Conservation (phyloP, 768 basidiomycete species). For the Xanthoconium purpureum region DNA sequence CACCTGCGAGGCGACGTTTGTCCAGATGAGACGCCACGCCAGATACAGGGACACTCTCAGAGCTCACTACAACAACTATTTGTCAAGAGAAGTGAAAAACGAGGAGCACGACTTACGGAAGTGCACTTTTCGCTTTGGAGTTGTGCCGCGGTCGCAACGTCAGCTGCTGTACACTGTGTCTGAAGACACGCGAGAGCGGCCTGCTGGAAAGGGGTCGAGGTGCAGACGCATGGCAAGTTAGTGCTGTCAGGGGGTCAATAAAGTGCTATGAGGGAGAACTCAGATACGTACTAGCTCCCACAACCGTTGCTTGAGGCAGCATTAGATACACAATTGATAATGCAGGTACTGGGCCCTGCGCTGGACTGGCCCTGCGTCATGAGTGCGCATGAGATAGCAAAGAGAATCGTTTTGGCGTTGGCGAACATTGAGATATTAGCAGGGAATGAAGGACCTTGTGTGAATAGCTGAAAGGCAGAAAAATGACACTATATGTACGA, state of each 20-base stretch:
- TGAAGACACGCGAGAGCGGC: conserved; percentile 33
- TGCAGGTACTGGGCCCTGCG: conserved; percentile 1
- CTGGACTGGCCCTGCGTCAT: conserved; percentile 18
- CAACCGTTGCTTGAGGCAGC: conserved; percentile 7
- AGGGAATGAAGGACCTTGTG: too few relatives aligned
- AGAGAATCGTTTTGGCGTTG: conserved; percentile 17
- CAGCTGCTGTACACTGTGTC: conserved; percentile 32
- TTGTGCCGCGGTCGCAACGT: conserved; percentile 27
- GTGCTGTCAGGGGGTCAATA: conserved; percentile 26
- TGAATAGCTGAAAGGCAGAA: too few relatives aligned
- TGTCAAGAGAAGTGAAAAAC: background rate
- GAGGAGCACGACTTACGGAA: conserved; percentile 3
- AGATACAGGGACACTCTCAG: too few relatives aligned
- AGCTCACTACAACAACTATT: background rate
- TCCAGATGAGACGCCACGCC: too few relatives aligned
- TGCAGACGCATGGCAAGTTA: conserved; percentile 40
- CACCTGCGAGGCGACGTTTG: too few relatives aligned
- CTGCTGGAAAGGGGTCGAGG: conserved; percentile 35
- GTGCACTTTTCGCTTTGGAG: conserved; percentile 36
- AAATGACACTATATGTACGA: too few relatives aligned
- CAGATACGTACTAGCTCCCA: conserved; percentile 13
- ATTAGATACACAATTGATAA: background rate
- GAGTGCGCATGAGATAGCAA: conserved; percentile 15
- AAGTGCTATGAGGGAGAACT: background rate
- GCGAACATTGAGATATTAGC: conserved; percentile 10